Percentiles rank a stretch among this genome's conserved stretches.
These are phyloP conservation scores for Conticribra guillardii DNA, from an alignment of 108 stramenopile species.

Conservation along the genomic window DNA sequence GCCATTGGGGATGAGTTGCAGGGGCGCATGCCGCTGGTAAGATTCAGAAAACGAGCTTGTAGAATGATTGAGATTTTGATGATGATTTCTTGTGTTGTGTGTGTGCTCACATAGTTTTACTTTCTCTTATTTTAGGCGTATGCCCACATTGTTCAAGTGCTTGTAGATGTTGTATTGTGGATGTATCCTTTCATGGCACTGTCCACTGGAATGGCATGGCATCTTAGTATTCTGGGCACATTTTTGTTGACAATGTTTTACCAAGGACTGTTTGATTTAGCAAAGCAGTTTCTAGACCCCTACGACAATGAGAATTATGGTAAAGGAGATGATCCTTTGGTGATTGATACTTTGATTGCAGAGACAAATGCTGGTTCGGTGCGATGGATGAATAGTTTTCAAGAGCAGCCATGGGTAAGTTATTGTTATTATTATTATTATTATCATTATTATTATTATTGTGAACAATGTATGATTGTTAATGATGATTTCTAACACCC, in stretches of 20 bases:
- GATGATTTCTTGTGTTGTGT: neutral
- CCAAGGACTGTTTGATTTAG: conserved; percentile 90
- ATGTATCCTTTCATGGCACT: conserved; percentile 92
- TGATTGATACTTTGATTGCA: conserved; percentile 88
- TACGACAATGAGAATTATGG: conserved; percentile 93
- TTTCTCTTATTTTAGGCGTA: conserved; percentile 53
- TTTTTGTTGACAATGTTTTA: conserved; percentile 85
- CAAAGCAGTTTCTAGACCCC: conserved; percentile 93
- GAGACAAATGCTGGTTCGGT: conserved; percentile 87
- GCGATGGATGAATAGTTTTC: conserved; percentile 84
- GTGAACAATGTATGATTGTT: no score
- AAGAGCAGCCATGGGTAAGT: conserved; percentile 77
- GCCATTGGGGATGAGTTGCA: conserved; percentile 85
- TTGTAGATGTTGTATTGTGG: conserved; percentile 86
- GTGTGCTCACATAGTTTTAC: no score
- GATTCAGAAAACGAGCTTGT: neutral
- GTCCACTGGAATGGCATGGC: conserved; percentile 71
- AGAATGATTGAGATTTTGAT: neutral
- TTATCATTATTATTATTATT: no score
- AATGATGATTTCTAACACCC: no score
- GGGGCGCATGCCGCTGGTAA: conserved; percentile 84
- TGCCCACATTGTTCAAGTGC: conserved; percentile 89
- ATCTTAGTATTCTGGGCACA: conserved; percentile 77
- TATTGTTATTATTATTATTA: no score
- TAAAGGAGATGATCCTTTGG: conserved; percentile 88